A percentile compares a stretch with the other conserved stretches of the same genome.
Evolutionary conservation across 2,329 filamentous ascomycete genomes (phyloP).

Genomic region (Aspergillus fructus): DNA sequence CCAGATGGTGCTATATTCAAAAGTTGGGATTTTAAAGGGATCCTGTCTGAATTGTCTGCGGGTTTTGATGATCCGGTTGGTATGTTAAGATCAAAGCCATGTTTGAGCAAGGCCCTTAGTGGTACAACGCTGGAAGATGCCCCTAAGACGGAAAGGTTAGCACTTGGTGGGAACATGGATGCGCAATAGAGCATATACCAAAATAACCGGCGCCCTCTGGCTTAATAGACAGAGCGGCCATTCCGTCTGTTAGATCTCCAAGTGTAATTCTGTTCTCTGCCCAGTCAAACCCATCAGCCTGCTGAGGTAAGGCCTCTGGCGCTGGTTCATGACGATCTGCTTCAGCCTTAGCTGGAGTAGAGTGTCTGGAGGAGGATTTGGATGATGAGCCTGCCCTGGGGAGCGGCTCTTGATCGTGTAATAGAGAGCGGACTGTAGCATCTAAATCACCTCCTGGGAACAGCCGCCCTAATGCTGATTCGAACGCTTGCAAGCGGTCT

Average conservation of each 20-base stretch:
- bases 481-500: constrained; percentile 40
- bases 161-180: background rate
- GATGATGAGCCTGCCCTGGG: constrained; percentile 33
- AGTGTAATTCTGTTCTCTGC: constrained; percentile 40
- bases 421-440: constrained; percentile 37
- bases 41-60: constrained; percentile 21
- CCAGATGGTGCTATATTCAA: constrained; percentile 39
- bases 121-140: constrained; percentile 42
- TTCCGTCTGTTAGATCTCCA: constrained; percentile 40
- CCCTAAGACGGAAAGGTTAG: constrained; percentile 21
- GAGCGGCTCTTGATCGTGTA: constrained; percentile 35
- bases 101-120: constrained; percentile 37
- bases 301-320: constrained; percentile 45
- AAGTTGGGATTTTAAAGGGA: constrained; percentile 40
- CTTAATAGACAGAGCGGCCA: constrained; percentile 42
- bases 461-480: constrained; percentile 37
- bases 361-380: constrained; percentile 39
- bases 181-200: constrained; percentile 21
- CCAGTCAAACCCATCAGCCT: constrained; percentile 41
- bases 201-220: constrained; percentile 43
- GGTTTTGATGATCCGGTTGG: constrained; percentile 30
- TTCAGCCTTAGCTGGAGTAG: constrained; percentile 35
- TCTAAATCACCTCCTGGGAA: constrained; percentile 42
- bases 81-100: constrained; percentile 41
- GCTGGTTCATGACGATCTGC: constrained; percentile 35